Conservation (phyloP, 768 basidiomycete species). For the Amanita rimosa region DNA sequence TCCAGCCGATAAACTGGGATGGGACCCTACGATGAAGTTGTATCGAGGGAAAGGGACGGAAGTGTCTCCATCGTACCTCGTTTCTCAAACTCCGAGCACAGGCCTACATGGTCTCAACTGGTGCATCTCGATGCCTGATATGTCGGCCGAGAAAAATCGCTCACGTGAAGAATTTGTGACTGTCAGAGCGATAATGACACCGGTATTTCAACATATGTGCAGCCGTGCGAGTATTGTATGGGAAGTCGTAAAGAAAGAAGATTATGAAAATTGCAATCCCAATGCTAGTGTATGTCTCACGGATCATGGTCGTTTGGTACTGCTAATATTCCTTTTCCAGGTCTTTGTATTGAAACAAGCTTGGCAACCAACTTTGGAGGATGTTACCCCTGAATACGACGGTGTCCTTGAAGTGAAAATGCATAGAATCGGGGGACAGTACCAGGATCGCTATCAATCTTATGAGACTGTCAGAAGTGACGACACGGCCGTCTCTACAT, state of each 20-base stretch:
- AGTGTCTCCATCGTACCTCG: neutral
- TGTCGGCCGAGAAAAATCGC: neutral
- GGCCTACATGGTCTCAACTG: neutral
- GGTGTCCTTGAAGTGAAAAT: neutral
- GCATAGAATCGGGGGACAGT: neutral
- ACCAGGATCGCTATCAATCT: neutral
- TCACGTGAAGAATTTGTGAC: neutral
- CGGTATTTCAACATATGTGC: neutral
- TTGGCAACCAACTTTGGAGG: neutral
- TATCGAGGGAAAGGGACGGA: neutral
- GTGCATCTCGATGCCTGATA: neutral
- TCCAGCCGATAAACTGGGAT: neutral
- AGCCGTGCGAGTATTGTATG: neutral
- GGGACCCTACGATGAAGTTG: neutral
- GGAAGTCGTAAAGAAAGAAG: neutral
- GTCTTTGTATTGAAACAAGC: neutral
- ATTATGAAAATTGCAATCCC: neutral
- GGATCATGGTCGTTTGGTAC: neutral
- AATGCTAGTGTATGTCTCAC: neutral
- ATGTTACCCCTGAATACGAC: neutral
- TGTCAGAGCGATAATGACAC: neutral
- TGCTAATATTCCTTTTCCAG: neutral
- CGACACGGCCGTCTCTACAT: neutral
- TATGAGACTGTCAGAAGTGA: neutral
- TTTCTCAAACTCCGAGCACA: too few relatives aligned